phyloP scores from a whole-genome alignment of 345 rosid species.

The Litchi chinensis region DNA sequence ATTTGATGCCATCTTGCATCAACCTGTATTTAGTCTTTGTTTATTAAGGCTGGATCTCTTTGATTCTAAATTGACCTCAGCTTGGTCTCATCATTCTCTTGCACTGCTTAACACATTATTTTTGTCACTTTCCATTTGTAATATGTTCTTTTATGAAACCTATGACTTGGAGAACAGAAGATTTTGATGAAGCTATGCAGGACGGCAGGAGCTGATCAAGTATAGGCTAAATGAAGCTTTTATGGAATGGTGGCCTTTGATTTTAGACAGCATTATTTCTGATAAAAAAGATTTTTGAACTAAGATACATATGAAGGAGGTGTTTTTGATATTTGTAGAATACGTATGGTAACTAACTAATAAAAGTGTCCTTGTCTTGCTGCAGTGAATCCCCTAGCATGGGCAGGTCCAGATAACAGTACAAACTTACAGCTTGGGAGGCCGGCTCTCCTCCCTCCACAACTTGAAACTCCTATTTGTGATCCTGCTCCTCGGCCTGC shows the following conservation, averaged over 20 bases:
- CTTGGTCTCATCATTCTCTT: neutral
- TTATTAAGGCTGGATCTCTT: neutral
- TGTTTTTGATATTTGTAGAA: neutral
- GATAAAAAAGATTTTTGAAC: no score
- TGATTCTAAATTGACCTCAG: neutral
- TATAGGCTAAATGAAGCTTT: neutral
- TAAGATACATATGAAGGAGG: neutral
- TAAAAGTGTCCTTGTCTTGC: conserved; percentile 10
- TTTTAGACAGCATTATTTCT: neutral
- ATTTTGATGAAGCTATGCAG: neutral
- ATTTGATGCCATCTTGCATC: neutral
- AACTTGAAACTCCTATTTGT: conserved; percentile 18
- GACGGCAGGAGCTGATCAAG: neutral
- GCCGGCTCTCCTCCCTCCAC: conserved; percentile 32
- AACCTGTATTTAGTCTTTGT: neutral
- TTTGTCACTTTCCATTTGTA: neutral
- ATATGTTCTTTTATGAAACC: neutral
- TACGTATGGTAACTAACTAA: neutral
- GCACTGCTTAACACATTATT: neutral
- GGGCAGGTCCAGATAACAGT: conserved; percentile 42
- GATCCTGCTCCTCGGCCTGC: conserved; percentile 22
- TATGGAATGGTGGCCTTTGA: neutral
- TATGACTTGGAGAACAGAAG: neutral
- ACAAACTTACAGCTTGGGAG: conserved; percentile 37
- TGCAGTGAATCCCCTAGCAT: conserved; percentile 52